These are phyloP conservation scores for Fusarium sp. DNA, from an alignment of 2,329 filamentous ascomycete genomes.

Conservation along the genomic window DNA sequence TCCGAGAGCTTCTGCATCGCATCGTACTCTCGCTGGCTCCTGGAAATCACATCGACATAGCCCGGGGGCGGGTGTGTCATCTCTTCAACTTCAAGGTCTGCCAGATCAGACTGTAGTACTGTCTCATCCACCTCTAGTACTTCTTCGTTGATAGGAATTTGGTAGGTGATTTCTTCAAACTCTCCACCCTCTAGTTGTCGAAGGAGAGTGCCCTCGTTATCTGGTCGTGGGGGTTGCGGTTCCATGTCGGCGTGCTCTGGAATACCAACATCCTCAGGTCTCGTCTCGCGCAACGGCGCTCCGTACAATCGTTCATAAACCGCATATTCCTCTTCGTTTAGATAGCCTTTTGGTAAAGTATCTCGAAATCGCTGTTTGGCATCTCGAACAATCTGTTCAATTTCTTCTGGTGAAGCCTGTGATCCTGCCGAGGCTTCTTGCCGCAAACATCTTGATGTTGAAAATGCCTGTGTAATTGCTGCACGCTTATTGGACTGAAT, in stretches of 20 bases:
- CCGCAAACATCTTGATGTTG: constrained; percentile 43
- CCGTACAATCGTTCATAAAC: constrained; percentile 88
- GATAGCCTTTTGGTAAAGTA: constrained; percentile 75
- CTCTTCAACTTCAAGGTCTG: constrained; percentile 40
- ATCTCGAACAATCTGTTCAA: constrained; percentile 74
- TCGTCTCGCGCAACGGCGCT: constrained; percentile 71
- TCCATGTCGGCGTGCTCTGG: constrained; percentile 55
- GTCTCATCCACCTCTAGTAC: constrained; percentile 40
- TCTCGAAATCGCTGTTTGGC: constrained; percentile 82
- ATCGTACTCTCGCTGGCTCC: constrained; percentile 65
- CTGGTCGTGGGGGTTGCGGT: constrained; percentile 26
- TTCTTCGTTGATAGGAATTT: constrained; percentile 37
- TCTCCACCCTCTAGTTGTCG: constrained; percentile 66
- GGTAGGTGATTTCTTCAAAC: constrained; percentile 70
- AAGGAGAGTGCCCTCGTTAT: constrained; percentile 60
- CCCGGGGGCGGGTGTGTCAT: constrained; percentile 47
- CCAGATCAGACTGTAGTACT: constrained; percentile 1
- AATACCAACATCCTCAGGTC: constrained; percentile 68
- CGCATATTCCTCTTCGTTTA: constrained; percentile 75
- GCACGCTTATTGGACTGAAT: constrained; percentile 43
- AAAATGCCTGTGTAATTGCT: constrained; percentile 47
- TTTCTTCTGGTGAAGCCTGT: constrained; percentile 48
- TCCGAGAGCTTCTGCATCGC: constrained; percentile 66
- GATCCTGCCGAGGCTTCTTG: constrained; percentile 30
- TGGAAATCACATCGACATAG: constrained; percentile 62